A percentile compares a stretch with the other conserved stretches of the same genome.
Conservation (phyloP, 768 basidiomycete genomes). For the Boletellus emodensis region DNA sequence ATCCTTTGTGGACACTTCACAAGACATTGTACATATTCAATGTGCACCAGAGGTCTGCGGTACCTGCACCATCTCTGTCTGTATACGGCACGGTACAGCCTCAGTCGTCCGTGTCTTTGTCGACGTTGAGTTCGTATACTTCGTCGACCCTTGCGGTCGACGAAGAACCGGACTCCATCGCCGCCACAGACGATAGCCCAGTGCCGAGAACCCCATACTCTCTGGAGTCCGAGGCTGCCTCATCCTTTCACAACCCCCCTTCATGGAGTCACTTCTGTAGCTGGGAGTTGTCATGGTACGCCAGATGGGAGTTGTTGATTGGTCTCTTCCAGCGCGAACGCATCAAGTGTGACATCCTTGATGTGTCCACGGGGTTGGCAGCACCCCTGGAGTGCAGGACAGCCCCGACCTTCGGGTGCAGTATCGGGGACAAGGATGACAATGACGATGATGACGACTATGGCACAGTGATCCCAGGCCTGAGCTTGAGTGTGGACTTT, state of each 20-base stretch:
- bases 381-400: not conserved
- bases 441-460: conserved; percentile 29
- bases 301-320: conserved; percentile 50
- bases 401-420: conserved; percentile 17
- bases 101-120: conserved; percentile 15
- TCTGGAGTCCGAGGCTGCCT: conserved; percentile 1
- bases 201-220: conserved; percentile 1
- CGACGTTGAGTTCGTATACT: conserved; percentile 17
- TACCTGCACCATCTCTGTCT: conserved; percentile 1
- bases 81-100: conserved; percentile 11
- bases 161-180: conserved; percentile 54
- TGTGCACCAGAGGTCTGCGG: conserved; percentile 36
- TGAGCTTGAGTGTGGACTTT: conserved; percentile 17
- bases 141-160: conserved; percentile 12
- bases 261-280: conserved; percentile 15
- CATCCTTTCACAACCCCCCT: conserved; percentile 6
- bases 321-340: conserved; percentile 37
- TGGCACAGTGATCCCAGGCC: conserved; percentile 16
- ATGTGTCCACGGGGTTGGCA: not conserved
- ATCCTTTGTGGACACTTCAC: conserved; percentile 62
- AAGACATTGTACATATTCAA: conserved; percentile 66
- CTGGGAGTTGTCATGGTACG: conserved; percentile 51
- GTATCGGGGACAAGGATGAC: conserved; percentile 17
- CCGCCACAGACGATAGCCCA: conserved; percentile 45
- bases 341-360: conserved; percentile 10